Evolutionary conservation across 768 basidiomycete genomes (phyloP), one percentile per base, ranked within the genome.

Genomic region (Basidioascus undulatus): DNA sequence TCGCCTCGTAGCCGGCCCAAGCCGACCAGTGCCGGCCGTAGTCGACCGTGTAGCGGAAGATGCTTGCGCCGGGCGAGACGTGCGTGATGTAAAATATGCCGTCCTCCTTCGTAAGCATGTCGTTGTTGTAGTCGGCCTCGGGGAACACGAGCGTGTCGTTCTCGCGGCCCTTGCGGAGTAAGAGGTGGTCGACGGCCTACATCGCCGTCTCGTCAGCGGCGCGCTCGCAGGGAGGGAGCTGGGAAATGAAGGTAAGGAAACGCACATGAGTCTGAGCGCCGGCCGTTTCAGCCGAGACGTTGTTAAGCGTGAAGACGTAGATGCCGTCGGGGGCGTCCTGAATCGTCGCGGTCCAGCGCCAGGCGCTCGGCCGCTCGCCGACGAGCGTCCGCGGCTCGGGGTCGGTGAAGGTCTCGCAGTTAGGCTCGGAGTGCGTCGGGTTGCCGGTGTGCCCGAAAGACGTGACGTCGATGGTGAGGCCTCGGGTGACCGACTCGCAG

Each of bases 121-220:
- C 45, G 16, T 57, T 63, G 55, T 76, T 73, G 55, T 83, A 87
- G 53, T 87, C 82, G 31, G 71, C 67, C 18, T 68, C 64, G 0
- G 81, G 79, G 66, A 77, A 86, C n/a, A 92, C 72, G 64, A 92
- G 74, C 16, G 76, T 67, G 52, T 92, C 89, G 50, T 68, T 57
- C 3, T 67, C 44, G 12, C 65, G 50, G 31, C 86, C 86, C 57
- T 86, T 86, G 49, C 86, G 71, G 42, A 89, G 48, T 27, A 89
- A 56, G 24, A 89, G 61, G 52, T 74, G 76, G 56, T 89, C 84
- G 28, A 63, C 59, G n/a, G 65, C 59, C 71, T 76, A 32, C 12
- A 53, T 56, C 26, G 48, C n/a, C n/a, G n/a, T n/a, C n/a, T n/a
- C n/a, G n/a, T n/a, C n/a, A n/a, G n/a, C n/a, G n/a, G n/a, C n/a